Evolutionary conservation across 495 filamentous ascomycete species (phyloP).

Genomic region (Entonaema liquescens): DNA sequence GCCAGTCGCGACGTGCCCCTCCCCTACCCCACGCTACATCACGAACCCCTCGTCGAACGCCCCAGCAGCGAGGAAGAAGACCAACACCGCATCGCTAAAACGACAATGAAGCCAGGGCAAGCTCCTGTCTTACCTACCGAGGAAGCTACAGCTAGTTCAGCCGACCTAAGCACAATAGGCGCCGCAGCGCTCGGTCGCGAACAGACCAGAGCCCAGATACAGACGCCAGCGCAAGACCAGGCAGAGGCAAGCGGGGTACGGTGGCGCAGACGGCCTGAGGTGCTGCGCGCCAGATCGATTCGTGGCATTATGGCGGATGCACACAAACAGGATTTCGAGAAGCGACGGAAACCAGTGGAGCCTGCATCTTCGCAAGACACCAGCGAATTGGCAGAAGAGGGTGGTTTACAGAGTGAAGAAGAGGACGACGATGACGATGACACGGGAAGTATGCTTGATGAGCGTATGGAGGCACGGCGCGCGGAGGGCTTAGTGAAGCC

Average conservation of each 20-base stretch:
- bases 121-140: conserved; percentile 12
- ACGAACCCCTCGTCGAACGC: conserved; percentile 47
- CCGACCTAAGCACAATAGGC: conserved; percentile 22
- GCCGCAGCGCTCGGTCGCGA: conserved; percentile 30
- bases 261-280: conserved; percentile 42
- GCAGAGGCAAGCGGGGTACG: conserved; percentile 51
- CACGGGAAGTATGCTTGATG: conserved; percentile 42
- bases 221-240: conserved; percentile 11
- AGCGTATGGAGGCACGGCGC: conserved; percentile 38
- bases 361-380: not conserved
- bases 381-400: conserved; percentile 14
- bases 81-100: not conserved
- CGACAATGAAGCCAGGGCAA: conserved; percentile 4
- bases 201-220: conserved; percentile 15
- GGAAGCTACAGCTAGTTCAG: conserved; percentile 22
- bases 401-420: conserved; percentile 25
- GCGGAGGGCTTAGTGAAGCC: conserved; percentile 24
- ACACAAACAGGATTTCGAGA: conserved; percentile 89
- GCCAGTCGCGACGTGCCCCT: conserved; percentile 82
- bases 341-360: conserved; percentile 63
- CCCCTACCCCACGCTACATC: conserved; percentile 69
- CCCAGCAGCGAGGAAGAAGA: conserved; percentile 40
- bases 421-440: conserved; percentile 52
- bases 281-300: conserved; percentile 60
- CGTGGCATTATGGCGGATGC: conserved; percentile 70